Conservation (phyloP, 495 filamentous ascomycete genomes). For the Halenospora varia region DNA sequence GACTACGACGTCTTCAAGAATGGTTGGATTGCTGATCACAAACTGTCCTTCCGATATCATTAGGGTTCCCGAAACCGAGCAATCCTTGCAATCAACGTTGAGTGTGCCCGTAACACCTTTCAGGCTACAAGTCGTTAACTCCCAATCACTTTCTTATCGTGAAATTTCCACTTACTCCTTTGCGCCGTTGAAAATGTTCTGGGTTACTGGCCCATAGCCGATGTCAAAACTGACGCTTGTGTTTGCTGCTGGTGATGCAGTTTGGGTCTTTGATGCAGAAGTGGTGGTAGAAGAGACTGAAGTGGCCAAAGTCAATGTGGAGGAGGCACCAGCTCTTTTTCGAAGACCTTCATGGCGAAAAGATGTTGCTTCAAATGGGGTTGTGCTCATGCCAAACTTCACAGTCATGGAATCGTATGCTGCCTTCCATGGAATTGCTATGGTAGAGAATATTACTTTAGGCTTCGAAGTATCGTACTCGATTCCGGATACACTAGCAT, state of each 20-base stretch:
- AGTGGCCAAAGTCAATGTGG: too few species aligned
- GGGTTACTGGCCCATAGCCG: too few species aligned
- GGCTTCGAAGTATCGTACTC: neutral
- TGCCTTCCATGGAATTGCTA: neutral
- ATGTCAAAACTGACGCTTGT: neutral
- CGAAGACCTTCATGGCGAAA: constrained; percentile 1
- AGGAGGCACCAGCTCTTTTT: neutral
- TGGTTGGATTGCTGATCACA: neutral
- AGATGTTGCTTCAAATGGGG: neutral
- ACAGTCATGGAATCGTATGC: constrained; percentile 1
- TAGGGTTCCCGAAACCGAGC: neutral
- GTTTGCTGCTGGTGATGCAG: neutral
- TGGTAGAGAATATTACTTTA: neutral
- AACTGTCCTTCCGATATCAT: neutral
- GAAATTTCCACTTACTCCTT: neutral
- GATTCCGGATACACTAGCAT: neutral
- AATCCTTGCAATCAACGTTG: constrained; percentile 1
- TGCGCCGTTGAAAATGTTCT: too few species aligned
- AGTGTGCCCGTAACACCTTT: neutral
- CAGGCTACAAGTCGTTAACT: neutral
- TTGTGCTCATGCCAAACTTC: neutral
- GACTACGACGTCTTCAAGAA: neutral
- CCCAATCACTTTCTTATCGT: neutral
- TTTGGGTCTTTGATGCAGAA: neutral
- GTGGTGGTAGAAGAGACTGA: neutral